These are phyloP conservation scores for Sorghum bicolor DNA, from an alignment of 176 grass and related monocot genomes.

Conservation along the genomic window Sorghum_bicolor_NCBIv3 NC_012876.2:57029001-57029500, in stretches of 20 bases:
- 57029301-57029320: conserved; percentile 21
- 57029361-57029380: background rate
- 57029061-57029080: background rate
- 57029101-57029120: background rate
- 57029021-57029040: background rate
- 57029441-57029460: too few relatives aligned
- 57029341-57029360: background rate
- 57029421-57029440: too few relatives aligned
- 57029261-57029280: conserved; percentile 10
- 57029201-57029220: conserved; percentile 19
- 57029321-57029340: conserved; percentile 20
- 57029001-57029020: background rate
- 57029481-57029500: background rate
- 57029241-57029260: conserved; percentile 31
- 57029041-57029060: background rate
- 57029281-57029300: conserved; percentile 41
- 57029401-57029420: too few relatives aligned
- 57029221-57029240: background rate
- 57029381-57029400: too few relatives aligned
- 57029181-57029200: conserved; percentile 33
- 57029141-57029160: background rate
- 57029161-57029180: conserved; percentile 9
- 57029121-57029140: background rate
- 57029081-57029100: background rate
- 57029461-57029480: too few relatives aligned